These are phyloP conservation scores for Cyclotella cryptica DNA, from an alignment of 108 stramenopile species.

Conservation along the genomic window DNA sequence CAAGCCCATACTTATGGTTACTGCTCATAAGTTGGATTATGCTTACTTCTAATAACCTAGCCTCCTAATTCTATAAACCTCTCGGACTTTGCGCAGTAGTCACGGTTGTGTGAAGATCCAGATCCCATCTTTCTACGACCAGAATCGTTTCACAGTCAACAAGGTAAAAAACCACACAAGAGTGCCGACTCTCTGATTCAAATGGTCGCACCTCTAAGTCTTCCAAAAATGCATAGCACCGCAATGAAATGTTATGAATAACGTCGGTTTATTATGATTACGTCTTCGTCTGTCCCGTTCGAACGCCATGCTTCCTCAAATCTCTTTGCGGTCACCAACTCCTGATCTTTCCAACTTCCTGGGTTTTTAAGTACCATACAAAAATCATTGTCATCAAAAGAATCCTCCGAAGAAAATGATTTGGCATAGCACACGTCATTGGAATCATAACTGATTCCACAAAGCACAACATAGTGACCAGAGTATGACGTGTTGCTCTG, in stretches of 20 bases:
- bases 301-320: constrained; percentile 78
- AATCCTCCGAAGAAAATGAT: constrained; percentile 20
- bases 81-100: too few species aligned
- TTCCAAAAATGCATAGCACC: too few species aligned
- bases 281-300: constrained; percentile 80
- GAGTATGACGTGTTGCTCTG: constrained; percentile 37
- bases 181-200: too few species aligned
- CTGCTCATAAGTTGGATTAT: too few species aligned
- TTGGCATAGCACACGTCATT: constrained; percentile 39
- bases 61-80: too few species aligned
- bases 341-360: constrained; percentile 25
- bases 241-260: not conserved
- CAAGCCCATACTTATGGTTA: too few species aligned
- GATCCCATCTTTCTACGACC: too few species aligned
- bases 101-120: too few species aligned
- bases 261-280: constrained; percentile 61
- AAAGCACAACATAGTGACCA: constrained; percentile 79
- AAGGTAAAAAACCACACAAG: too few species aligned
- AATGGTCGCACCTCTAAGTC: too few species aligned
- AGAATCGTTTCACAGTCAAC: too few species aligned
- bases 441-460: constrained; percentile 60
- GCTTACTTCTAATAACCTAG: too few species aligned
- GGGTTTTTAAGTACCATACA: constrained; percentile 61
- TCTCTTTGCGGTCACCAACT: constrained; percentile 51
- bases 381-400: constrained; percentile 13